These are phyloP conservation scores for Phialophora verrucosa DNA, from an alignment of 2,329 filamentous ascomycete genomes.

Conservation along the genomic window DNA sequence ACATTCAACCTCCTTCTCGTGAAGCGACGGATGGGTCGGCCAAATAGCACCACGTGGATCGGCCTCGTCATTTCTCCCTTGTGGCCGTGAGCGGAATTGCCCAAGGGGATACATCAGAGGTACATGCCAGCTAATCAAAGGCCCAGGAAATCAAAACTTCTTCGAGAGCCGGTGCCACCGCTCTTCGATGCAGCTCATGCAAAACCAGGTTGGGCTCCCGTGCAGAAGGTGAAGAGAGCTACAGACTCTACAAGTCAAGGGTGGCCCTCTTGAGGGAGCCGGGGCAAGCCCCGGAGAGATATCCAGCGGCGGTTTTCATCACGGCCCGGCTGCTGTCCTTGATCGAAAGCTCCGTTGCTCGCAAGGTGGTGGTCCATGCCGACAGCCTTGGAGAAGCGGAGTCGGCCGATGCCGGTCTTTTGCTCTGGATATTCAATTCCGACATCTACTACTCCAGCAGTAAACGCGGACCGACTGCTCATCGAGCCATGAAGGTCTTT, in stretches of 20 bases:
- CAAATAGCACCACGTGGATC: conserved; percentile 34
- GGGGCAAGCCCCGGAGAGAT: conserved; percentile 42
- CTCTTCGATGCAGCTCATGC: conserved; percentile 49
- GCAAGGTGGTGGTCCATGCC: conserved; percentile 60
- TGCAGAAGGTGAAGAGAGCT: not conserved
- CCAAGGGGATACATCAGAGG: conserved; percentile 46
- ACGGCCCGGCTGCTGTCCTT: conserved; percentile 62
- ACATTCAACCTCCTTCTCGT: conserved; percentile 35
- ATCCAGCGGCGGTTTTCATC: conserved; percentile 49
- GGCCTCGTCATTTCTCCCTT: conserved; percentile 37
- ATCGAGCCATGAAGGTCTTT: conserved; percentile 64
- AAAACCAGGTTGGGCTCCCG: conserved; percentile 44
- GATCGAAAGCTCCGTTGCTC: conserved; percentile 61
- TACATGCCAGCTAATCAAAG: conserved; percentile 42
- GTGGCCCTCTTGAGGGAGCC: conserved; percentile 44
- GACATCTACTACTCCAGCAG: conserved; percentile 63
- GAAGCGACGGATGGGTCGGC: conserved; percentile 43
- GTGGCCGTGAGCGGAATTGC: conserved; percentile 38
- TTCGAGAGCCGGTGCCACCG: conserved; percentile 30
- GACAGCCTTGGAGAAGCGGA: conserved; percentile 34
- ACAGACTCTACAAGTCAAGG: conserved; percentile 24
- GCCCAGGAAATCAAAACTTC: conserved; percentile 18
- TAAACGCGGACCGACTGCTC: conserved; percentile 41
- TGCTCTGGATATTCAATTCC: conserved; percentile 66
- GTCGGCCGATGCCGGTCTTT: conserved; percentile 19